Percentiles rank a stretch among this genome's conserved stretches.
Conservation (phyloP, 106 monocot genomes). For the Allium fistulosum region DNA sequence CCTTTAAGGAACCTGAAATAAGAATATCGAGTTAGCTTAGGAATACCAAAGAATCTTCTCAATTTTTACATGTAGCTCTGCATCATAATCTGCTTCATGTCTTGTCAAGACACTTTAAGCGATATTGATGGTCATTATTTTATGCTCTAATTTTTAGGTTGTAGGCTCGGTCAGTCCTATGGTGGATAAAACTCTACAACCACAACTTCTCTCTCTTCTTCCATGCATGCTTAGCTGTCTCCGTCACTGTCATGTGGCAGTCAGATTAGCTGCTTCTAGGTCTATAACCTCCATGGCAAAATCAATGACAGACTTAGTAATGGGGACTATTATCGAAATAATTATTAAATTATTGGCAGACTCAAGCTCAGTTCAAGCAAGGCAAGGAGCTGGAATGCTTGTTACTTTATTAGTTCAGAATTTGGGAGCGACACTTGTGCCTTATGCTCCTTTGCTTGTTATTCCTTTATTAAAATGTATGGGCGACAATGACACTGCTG, state of each 20-base stretch:
- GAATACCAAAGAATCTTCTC: no score
- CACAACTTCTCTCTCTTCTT: conserved; percentile 71
- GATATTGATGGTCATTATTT: no score
- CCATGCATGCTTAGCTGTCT: conserved; percentile 74
- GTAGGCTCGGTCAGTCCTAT: conserved; percentile 69
- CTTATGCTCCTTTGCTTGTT: conserved; percentile 91
- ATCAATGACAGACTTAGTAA: conserved; percentile 66
- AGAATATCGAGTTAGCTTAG: no score
- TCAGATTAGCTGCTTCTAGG: conserved; percentile 89
- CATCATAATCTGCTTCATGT: no score
- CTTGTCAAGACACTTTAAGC: no score
- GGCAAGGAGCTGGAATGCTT: conserved; percentile 95
- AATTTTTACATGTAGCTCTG: no score
- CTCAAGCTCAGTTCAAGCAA: conserved; percentile 55
- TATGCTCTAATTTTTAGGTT: conserved; percentile 29
- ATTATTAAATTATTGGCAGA: conserved; percentile 83
- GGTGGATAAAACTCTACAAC: conserved; percentile 41
- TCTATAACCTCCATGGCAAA: conserved; percentile 91
- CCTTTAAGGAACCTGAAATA: no score
- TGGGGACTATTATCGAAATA: conserved; percentile 67
- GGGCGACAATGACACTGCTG: conserved; percentile 72
- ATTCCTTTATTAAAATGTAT: conserved; percentile 94
- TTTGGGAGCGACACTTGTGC: conserved; percentile 68
- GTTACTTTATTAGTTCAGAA: conserved; percentile 85
- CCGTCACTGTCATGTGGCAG: conserved; percentile 72